A percentile compares a stretch with the other conserved stretches of the same genome.
Conservation (phyloP, 2,329 filamentous ascomycete genomes). For the Basipetospora chlamydospora region DNA sequence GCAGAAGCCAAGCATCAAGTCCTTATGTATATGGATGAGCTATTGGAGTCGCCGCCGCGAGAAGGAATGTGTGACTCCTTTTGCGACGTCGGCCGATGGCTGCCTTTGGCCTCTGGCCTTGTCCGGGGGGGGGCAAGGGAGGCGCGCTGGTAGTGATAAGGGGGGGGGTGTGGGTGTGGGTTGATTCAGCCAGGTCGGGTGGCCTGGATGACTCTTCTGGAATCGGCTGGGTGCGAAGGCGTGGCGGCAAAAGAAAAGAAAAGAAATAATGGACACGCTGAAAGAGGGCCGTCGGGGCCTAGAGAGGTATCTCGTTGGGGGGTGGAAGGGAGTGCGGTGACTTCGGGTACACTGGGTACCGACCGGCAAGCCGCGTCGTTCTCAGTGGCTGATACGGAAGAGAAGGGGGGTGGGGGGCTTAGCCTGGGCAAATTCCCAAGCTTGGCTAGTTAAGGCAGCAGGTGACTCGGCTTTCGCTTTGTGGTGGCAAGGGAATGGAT, state of each 20-base stretch:
- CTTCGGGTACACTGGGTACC: constrained; percentile 5
- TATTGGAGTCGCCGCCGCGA: not conserved
- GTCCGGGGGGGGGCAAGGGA: not conserved
- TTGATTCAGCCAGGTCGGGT: constrained; percentile 5
- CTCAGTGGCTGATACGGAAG: constrained; percentile 1
- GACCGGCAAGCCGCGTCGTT: constrained; percentile 1
- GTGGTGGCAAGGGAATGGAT: not conserved
- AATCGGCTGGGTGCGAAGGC: not conserved
- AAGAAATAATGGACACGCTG: constrained; percentile 5
- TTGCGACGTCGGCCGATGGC: constrained; percentile 6
- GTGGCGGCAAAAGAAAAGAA: constrained; percentile 1
- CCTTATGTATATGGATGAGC: not conserved
- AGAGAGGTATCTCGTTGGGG: constrained; percentile 1
- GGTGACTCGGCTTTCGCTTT: constrained; percentile 3
- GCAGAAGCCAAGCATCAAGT: constrained; percentile 4
- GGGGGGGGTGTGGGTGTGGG: not conserved
- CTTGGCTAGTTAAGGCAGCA: not conserved
- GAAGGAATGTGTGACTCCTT: constrained; percentile 4
- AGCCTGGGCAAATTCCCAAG: constrained; percentile 3
- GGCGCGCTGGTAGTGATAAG: constrained; percentile 6
- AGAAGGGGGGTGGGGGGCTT: constrained; percentile 1
- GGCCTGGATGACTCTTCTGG: constrained; percentile 5
- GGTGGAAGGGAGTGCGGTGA: constrained; percentile 5
- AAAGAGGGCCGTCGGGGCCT: not conserved
- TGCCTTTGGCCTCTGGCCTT: constrained; percentile 4